phyloP scores from a whole-genome alignment of 371 early-diverging fungal genomes.

The Capniomyces stellatus region DNA sequence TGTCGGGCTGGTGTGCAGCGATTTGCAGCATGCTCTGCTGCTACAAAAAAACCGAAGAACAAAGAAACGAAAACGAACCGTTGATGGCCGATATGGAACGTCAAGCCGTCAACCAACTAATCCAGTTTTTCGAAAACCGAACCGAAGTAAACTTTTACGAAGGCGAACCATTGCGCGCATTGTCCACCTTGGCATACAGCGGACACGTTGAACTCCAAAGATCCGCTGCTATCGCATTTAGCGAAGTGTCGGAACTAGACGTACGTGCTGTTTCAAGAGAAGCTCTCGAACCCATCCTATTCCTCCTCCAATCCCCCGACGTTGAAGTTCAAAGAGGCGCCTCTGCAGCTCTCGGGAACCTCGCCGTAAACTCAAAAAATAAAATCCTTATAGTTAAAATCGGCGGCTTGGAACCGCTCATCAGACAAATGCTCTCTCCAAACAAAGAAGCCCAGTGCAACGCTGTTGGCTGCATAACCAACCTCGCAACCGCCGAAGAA shows the following conservation, averaged over 20 bases:
- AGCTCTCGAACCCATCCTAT: conserved; percentile 63
- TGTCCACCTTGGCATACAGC: conserved; percentile 67
- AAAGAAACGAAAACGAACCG: conserved; percentile 36
- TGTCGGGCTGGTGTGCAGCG: neutral
- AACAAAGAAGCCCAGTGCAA: conserved; percentile 86
- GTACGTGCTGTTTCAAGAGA: conserved; percentile 59
- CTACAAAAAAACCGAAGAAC: conserved; percentile 13
- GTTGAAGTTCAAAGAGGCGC: conserved; percentile 78
- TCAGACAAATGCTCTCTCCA: conserved; percentile 68
- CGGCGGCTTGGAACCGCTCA: conserved; percentile 74
- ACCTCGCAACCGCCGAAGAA: conserved; percentile 75
- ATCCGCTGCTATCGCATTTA: conserved; percentile 80
- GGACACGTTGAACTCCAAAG: conserved; percentile 71
- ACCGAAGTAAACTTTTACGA: conserved; percentile 68
- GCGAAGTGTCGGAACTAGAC: conserved; percentile 78
- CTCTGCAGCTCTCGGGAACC: conserved; percentile 75
- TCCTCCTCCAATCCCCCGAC: conserved; percentile 64
- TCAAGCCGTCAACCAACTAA: conserved; percentile 62
- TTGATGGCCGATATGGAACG: conserved; percentile 67
- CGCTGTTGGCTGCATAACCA: conserved; percentile 92
- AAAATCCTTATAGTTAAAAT: conserved; percentile 69
- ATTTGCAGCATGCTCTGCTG: conserved; percentile 2
- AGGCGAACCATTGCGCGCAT: conserved; percentile 63
- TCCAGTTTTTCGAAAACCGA: conserved; percentile 63
- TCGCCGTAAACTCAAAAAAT: conserved; percentile 70